phyloP scores from a whole-genome alignment of 129 eudicot genomes.

The Saussurea involucrata region DNA sequence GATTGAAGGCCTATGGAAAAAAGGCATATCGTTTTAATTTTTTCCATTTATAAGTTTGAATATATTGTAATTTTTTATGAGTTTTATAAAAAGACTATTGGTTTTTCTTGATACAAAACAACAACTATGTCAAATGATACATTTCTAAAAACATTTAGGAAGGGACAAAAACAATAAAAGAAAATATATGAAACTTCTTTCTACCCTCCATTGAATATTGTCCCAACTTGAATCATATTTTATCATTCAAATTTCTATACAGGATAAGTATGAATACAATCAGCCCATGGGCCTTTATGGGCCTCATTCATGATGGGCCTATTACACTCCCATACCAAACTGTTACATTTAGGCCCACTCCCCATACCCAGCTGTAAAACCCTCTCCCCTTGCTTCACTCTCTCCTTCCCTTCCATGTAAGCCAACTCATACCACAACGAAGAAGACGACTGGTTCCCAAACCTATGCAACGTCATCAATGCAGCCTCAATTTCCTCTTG shows the following conservation, averaged over 20 bases:
- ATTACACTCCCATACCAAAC: constrained; percentile 69
- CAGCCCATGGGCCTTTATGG: constrained; percentile 73
- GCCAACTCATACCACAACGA: constrained; percentile 84
- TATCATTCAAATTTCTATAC: neutral
- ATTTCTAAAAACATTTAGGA: too few species aligned
- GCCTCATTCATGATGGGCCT: constrained; percentile 61
- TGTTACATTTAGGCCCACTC: constrained; percentile 69
- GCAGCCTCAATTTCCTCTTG: constrained; percentile 68
- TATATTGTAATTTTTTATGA: too few species aligned
- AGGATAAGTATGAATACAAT: constrained; percentile 47
- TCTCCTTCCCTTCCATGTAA: constrained; percentile 68
- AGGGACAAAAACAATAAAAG: too few species aligned
- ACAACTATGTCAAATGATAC: too few species aligned
- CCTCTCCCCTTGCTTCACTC: constrained; percentile 60
- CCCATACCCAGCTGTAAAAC: constrained; percentile 79
- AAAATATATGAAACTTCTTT: too few species aligned
- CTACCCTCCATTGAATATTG: too few species aligned
- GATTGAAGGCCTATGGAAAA: too few species aligned
- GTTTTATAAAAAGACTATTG: too few species aligned
- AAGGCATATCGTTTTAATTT: too few species aligned
- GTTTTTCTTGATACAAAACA: too few species aligned
- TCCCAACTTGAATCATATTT: too few species aligned
- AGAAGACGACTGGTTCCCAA: constrained; percentile 84
- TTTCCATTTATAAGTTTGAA: too few species aligned
- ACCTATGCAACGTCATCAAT: constrained; percentile 67